phyloP scores from a whole-genome alignment of 805 yeast species.

The Starmerella lactis-condensi region DNA sequence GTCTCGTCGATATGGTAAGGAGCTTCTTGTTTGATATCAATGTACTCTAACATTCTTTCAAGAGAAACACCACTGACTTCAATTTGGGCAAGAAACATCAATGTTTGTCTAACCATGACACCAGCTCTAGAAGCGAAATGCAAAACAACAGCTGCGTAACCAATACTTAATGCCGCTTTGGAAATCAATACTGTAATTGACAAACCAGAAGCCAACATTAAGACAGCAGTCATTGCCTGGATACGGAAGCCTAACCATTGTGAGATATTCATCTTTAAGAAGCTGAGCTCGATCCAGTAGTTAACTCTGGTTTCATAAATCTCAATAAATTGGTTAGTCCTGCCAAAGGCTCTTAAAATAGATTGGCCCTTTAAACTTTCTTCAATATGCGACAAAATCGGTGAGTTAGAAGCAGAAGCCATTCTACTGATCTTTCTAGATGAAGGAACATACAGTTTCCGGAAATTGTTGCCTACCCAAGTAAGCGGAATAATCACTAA shows the following conservation, averaged over 20 bases:
- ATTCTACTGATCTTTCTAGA: constrained; percentile 64
- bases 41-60: constrained; percentile 67
- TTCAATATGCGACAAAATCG: constrained; percentile 63
- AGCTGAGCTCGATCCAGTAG: constrained; percentile 26
- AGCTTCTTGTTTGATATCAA: constrained; percentile 64
- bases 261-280: constrained; percentile 64
- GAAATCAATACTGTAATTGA: constrained; percentile 46
- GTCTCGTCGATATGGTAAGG: constrained; percentile 45
- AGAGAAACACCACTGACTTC: constrained; percentile 86
- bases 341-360: constrained; percentile 57
- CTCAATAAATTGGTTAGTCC: constrained; percentile 39
- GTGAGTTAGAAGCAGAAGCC: constrained; percentile 48
- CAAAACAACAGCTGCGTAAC: constrained; percentile 75
- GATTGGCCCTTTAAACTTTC: constrained; percentile 63
- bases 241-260: constrained; percentile 86
- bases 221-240: constrained; percentile 65
- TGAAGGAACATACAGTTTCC: constrained; percentile 44
- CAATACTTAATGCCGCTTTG: constrained; percentile 50
- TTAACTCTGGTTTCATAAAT: constrained; percentile 16
- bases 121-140: constrained; percentile 75
- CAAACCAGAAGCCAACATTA: constrained; percentile 63
- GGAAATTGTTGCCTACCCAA: constrained; percentile 44
- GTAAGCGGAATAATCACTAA: constrained; percentile 38
- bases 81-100: constrained; percentile 79
- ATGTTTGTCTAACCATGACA: constrained; percentile 74